These are phyloP conservation scores for Isatis lusitanica DNA, from an alignment of 441 rosid species.

Conservation along the genomic window DNA sequence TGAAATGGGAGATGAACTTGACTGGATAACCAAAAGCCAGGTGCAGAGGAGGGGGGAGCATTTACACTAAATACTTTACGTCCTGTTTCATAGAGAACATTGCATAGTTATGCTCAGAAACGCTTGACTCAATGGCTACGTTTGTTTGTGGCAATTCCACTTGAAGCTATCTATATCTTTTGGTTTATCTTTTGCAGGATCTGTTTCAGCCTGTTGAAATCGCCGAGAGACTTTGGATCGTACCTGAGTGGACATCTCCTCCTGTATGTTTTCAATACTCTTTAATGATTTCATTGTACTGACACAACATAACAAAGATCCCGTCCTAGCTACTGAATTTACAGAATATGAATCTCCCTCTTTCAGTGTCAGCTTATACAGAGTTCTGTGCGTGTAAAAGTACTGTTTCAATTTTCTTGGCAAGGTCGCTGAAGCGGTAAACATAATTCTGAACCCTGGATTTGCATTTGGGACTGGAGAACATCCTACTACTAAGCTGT, in stretches of 20 bases:
- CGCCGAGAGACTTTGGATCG: constrained; percentile 74
- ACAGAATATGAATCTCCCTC: neutral
- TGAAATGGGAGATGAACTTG: constrained; percentile 52
- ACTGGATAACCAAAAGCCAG: constrained; percentile 78
- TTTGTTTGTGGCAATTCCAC: neutral
- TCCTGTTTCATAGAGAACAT: neutral
- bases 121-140: neutral
- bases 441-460: constrained; percentile 83
- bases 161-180: constrained; percentile 13
- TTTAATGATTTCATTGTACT: constrained; percentile 15
- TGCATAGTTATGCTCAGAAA: neutral
- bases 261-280: constrained; percentile 55
- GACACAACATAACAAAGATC: neutral
- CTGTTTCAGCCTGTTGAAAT: constrained; percentile 74
- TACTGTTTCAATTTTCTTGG: neutral
- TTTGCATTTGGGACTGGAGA: constrained; percentile 94
- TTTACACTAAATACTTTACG: neutral
- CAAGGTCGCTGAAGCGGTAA: constrained; percentile 62
- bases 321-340: neutral
- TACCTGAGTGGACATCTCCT: constrained; percentile 80
- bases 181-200: constrained; percentile 48
- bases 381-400: neutral
- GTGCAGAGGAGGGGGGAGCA: constrained; percentile 28
- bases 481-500: constrained; percentile 75
- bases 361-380: neutral